phyloP scores from a whole-genome alignment of 306 rosid genomes.

The Cicer arietinum region DNA sequence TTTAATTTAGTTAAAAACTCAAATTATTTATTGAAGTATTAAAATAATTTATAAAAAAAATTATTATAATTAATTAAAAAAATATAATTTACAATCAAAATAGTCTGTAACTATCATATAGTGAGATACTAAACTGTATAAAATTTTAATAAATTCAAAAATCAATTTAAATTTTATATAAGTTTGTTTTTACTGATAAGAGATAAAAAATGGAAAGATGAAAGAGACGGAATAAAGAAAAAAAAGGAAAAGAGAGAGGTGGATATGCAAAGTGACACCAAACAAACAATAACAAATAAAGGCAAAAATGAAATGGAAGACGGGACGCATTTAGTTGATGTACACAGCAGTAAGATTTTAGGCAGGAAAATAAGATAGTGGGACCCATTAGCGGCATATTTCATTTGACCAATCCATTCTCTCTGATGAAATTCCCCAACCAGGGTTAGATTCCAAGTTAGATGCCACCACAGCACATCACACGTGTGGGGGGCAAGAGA shows the following conservation, averaged over 20 bases:
- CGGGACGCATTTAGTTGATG: constrained; percentile 46
- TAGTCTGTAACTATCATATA: too few relatives aligned
- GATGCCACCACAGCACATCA: constrained; percentile 46
- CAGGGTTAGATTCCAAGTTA: constrained; percentile 60
- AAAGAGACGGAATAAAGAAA: constrained; percentile 29
- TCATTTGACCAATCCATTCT: constrained; percentile 55
- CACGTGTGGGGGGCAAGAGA: constrained; percentile 45
- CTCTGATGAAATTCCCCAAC: constrained; percentile 35
- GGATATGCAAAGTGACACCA: constrained; percentile 21
- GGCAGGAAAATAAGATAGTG: constrained; percentile 40
- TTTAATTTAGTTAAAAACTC: too few relatives aligned
- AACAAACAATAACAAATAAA: background rate
- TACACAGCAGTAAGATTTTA: constrained; percentile 53
- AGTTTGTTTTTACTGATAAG: too few relatives aligned
- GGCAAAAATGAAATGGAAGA: background rate
- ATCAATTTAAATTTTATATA: too few relatives aligned
- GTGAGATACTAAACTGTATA: too few relatives aligned
- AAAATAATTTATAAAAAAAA: too few relatives aligned
- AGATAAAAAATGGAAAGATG: background rate
- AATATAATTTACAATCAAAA: too few relatives aligned
- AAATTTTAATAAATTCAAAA: too few relatives aligned
- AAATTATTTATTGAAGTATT: too few relatives aligned
- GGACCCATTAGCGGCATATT: constrained; percentile 51
- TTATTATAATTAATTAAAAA: too few relatives aligned
- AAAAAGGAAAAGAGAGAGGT: constrained; percentile 27